Evolutionary conservation across 2,329 filamentous ascomycete genomes (phyloP).

Genomic region (Aureobasidium subglaciale): DNA sequence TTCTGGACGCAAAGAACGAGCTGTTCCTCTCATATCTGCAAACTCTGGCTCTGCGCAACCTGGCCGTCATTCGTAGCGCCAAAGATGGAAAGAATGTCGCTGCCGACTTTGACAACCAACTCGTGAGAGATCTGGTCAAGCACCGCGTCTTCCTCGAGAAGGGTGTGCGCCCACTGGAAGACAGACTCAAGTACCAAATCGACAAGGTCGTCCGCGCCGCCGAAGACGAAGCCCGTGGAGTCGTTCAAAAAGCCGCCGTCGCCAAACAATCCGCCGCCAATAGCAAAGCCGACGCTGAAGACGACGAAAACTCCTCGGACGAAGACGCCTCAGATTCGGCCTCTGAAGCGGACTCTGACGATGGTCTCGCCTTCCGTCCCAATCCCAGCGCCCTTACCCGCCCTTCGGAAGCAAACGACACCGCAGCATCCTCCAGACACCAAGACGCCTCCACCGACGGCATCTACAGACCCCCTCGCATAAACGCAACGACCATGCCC

Average conservation of each 20-base stretch:
- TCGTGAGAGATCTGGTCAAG: conserved; percentile 82
- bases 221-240: conserved; percentile 58
- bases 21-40: conserved; percentile 94
- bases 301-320: conserved; percentile 32
- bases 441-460: conserved; percentile 46
- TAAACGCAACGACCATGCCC: conserved; percentile 74
- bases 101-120: conserved; percentile 52
- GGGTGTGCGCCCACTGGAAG: conserved; percentile 82
- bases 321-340: conserved; percentile 32
- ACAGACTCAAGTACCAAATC: conserved; percentile 87
- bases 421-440: conserved; percentile 16
- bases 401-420: conserved; percentile 20
- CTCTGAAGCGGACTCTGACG: conserved; percentile 34
- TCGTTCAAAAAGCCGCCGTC: conserved; percentile 29
- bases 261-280: conserved; percentile 25
- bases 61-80: conserved; percentile 31
- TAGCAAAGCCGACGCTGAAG: conserved; percentile 22
- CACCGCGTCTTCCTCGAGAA: conserved; percentile 89
- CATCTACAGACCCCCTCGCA: conserved; percentile 81
- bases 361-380: conserved; percentile 57
- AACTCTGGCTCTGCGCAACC: conserved; percentile 71
- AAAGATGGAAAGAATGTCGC: conserved; percentile 20
- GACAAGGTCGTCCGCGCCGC: conserved; percentile 88
- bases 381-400: conserved; percentile 45
- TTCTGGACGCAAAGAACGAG: conserved; percentile 94